phyloP scores from a whole-genome alignment of 331 rosid species.

The Quercus tomentella region DNA sequence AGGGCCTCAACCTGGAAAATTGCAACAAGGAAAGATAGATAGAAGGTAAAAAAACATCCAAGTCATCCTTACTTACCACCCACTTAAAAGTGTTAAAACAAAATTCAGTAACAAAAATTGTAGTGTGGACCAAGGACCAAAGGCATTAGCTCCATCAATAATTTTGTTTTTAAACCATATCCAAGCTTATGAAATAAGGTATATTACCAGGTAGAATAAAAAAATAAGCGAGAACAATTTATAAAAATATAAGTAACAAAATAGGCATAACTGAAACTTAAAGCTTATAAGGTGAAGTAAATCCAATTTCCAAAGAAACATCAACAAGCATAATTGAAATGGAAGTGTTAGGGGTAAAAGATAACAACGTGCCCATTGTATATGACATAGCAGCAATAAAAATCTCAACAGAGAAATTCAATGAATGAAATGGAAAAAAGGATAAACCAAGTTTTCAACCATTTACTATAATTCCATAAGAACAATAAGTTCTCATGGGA shows the following conservation, averaged over 20 bases:
- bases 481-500: too few relatives aligned
- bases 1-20: neutral
- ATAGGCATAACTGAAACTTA: neutral
- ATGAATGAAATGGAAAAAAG: too few relatives aligned
- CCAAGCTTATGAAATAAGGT: neutral
- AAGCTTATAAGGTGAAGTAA: neutral
- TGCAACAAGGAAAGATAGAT: neutral
- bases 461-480: too few relatives aligned
- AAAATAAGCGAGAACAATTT: neutral
- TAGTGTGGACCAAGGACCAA: neutral
- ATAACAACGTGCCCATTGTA: too few relatives aligned
- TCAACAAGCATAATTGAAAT: too few relatives aligned
- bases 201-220: neutral
- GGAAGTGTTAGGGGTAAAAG: too few relatives aligned
- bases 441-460: too few relatives aligned
- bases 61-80: neutral
- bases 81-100: neutral
- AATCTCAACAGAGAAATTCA: too few relatives aligned
- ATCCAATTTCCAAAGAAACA: neutral
- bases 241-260: neutral
- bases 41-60: neutral
- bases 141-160: neutral
- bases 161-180: neutral
- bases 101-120: neutral
- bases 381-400: too few relatives aligned